phyloP scores from a whole-genome alignment of 2,329 filamentous ascomycete genomes.

The Beauveria brongniartii region DNA sequence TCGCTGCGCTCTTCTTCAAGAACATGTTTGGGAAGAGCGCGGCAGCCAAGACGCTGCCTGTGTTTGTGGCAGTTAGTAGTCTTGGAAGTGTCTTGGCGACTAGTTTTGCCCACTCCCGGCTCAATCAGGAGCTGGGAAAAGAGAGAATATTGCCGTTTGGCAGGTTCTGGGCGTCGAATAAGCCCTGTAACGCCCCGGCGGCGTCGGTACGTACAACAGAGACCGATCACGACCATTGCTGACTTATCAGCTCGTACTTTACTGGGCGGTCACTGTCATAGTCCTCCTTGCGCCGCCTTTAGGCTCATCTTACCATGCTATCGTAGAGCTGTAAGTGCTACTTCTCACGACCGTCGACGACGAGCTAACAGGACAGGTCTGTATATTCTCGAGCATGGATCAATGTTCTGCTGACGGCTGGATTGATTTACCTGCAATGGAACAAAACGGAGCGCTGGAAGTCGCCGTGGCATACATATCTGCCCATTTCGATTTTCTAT shows the following conservation, averaged over 20 bases:
- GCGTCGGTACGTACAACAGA: slow-evolving; percentile 31
- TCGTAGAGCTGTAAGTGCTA: slow-evolving; percentile 41
- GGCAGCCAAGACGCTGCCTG: slow-evolving; percentile 39
- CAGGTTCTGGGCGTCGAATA: slow-evolving; percentile 60
- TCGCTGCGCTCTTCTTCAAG: slow-evolving; percentile 52
- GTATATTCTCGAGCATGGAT: slow-evolving; percentile 48
- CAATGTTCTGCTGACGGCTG: slow-evolving; percentile 41
- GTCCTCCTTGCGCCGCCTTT: slow-evolving; percentile 59
- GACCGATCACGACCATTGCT: background rate
- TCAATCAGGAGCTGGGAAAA: slow-evolving; percentile 61
- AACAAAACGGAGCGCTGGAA: slow-evolving; percentile 43
- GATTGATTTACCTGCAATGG: slow-evolving; percentile 44
- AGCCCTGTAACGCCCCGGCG: slow-evolving; percentile 58
- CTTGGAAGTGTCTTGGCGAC: slow-evolving; percentile 55
- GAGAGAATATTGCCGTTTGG: slow-evolving; percentile 61
- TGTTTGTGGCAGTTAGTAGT: slow-evolving; percentile 53
- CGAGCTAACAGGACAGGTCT: slow-evolving; percentile 21
- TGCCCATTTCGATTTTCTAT: slow-evolving; percentile 41
- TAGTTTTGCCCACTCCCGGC: slow-evolving; percentile 48
- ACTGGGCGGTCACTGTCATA: slow-evolving; percentile 58
- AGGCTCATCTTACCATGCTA: slow-evolving; percentile 61
- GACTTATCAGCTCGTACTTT: slow-evolving; percentile 43
- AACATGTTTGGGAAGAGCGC: slow-evolving; percentile 53
- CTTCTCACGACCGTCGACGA: too few relatives aligned
- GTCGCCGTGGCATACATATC: slow-evolving; percentile 42